Evolutionary conservation across 805 yeast species (phyloP).

Genomic region (Tetrapisispora arboricola): DNA sequence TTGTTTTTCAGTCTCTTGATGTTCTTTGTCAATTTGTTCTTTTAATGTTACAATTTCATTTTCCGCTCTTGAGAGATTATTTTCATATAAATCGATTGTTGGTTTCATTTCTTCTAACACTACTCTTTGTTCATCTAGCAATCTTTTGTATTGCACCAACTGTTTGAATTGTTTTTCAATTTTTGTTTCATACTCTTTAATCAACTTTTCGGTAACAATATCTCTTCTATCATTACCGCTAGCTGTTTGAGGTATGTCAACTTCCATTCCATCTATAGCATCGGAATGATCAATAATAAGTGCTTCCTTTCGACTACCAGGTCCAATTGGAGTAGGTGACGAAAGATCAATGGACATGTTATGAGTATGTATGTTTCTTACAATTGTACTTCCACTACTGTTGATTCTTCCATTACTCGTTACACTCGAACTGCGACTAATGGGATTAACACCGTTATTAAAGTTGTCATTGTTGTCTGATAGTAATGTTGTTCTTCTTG

Average conservation of each 20-base stretch:
- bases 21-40: slow-evolving; percentile 18
- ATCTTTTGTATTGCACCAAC: slow-evolving; percentile 17
- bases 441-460: neutral
- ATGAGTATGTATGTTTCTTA: slow-evolving; percentile 7
- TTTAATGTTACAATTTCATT: slow-evolving; percentile 14
- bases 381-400: slow-evolving; percentile 6
- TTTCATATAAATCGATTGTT: slow-evolving; percentile 23
- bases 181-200: slow-evolving; percentile 8
- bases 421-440: slow-evolving; percentile 5
- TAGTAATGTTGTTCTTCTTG: slow-evolving; percentile 13
- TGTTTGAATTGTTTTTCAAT: slow-evolving; percentile 16
- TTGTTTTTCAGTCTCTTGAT: slow-evolving; percentile 17
- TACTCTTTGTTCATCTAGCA: slow-evolving; percentile 25
- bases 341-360: slow-evolving; percentile 2
- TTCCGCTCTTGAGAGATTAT: slow-evolving; percentile 27
- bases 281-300: neutral
- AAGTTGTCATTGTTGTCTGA: neutral
- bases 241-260: slow-evolving; percentile 9
- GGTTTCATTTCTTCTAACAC: slow-evolving; percentile 27
- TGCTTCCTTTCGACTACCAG: neutral
- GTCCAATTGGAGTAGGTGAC: slow-evolving; percentile 14
- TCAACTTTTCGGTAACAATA: slow-evolving; percentile 2
- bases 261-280: slow-evolving; percentile 9
- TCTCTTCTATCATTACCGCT: slow-evolving; percentile 1
- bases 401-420: slow-evolving; percentile 12